Percentiles rank a stretch among this genome's conserved stretches.
These are phyloP conservation scores for Elymus sibiricus DNA, from an alignment of 176 grass and related monocot species.

Conservation along the genomic window DNA sequence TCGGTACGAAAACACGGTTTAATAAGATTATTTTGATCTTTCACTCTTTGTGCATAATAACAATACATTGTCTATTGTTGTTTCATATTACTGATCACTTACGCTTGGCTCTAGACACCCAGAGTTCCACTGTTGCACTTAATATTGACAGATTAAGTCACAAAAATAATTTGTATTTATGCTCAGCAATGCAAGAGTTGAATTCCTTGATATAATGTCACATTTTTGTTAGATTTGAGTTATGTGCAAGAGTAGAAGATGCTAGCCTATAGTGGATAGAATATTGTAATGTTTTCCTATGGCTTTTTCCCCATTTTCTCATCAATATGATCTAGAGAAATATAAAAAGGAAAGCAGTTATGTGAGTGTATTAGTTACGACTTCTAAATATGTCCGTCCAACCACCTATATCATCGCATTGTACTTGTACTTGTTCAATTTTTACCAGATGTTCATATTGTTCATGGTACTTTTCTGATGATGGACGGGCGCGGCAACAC, in stretches of 20 bases:
- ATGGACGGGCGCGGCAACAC: too few species aligned
- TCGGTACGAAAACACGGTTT: background rate
- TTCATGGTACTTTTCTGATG: background rate
- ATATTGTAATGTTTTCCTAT: background rate
- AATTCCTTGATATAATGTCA: too few species aligned
- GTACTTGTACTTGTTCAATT: background rate
- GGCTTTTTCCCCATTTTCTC: background rate
- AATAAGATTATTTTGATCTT: background rate
- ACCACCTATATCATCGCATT: background rate
- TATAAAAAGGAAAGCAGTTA: background rate
- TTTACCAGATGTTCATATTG: background rate
- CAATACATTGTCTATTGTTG: background rate
- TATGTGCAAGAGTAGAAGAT: background rate
- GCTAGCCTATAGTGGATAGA: background rate
- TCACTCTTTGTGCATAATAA: background rate
- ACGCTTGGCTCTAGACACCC: too few species aligned
- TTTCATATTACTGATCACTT: background rate
- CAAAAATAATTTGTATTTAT: too few species aligned
- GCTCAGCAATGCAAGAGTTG: too few species aligned
- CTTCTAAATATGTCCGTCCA: background rate
- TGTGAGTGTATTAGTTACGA: background rate
- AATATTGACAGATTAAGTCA: too few species aligned
- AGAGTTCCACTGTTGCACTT: too few species aligned
- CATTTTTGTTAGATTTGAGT: background rate
- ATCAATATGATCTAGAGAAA: background rate